A percentile compares a stretch with the other conserved stretches of the same genome.
These are phyloP conservation scores for Pseudocercospora pini-densiflorae DNA, from an alignment of 2,329 filamentous ascomycete genomes.

Conservation along the genomic window DNA sequence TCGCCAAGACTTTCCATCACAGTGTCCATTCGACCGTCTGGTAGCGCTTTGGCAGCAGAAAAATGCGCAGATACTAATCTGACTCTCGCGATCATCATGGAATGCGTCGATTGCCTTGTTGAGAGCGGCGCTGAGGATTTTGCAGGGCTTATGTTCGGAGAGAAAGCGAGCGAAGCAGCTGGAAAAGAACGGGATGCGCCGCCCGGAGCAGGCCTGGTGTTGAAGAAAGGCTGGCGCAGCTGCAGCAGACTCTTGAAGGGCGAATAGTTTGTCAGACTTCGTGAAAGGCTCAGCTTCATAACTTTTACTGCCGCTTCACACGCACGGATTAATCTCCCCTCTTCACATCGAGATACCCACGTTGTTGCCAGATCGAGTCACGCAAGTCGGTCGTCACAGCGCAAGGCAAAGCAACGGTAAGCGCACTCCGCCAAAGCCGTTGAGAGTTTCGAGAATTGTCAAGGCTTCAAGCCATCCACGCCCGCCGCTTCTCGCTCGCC, in stretches of 20 bases:
- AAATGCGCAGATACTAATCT: background rate
- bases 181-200: background rate
- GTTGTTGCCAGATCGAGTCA: background rate
- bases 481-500: conserved; percentile 6
- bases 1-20: conserved; percentile 20
- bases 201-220: too few species aligned
- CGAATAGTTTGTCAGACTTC: background rate
- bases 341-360: background rate
- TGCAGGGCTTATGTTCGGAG: background rate
- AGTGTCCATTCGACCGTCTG: conserved; percentile 6
- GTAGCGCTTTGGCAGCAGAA: background rate
- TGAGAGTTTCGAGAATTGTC: conserved; percentile 5
- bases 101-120: background rate
- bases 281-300: too few species aligned
- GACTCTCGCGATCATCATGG: background rate
- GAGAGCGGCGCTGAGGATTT: background rate
- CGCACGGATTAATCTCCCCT: background rate
- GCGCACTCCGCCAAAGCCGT: conserved; percentile 2
- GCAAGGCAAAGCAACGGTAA: conserved; percentile 3
- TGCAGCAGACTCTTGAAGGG: background rate
- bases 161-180: background rate
- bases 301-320: too few species aligned
- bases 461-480: background rate
- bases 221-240: too few species aligned
- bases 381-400: background rate